Evolutionary conservation across 2,329 filamentous ascomycete genomes (phyloP).

Genomic region (Aspergillus costaricaensis): DNA sequence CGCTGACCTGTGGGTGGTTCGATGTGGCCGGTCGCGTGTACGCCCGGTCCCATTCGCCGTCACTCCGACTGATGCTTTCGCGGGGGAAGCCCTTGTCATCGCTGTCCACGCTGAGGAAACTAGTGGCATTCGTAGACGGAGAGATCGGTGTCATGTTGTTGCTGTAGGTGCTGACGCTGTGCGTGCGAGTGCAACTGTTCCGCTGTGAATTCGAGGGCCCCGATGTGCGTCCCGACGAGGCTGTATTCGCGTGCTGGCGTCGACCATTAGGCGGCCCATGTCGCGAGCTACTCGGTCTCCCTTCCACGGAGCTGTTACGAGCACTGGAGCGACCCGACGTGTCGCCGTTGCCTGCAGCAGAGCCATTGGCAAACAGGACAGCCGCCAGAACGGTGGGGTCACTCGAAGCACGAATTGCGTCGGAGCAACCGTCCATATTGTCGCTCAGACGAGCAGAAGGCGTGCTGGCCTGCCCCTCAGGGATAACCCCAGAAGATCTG

Average conservation of each 20-base stretch:
- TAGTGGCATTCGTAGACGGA: slow-evolving; percentile 48
- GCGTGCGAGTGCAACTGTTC: slow-evolving; percentile 43
- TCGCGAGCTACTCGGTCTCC: slow-evolving; percentile 32
- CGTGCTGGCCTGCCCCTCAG: slow-evolving; percentile 26
- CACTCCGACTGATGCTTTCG: slow-evolving; percentile 32
- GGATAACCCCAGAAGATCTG: slow-evolving; percentile 36
- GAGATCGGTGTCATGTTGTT: slow-evolving; percentile 46
- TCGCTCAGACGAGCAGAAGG: not conserved
- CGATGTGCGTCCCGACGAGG: slow-evolving; percentile 38
- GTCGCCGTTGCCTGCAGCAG: slow-evolving; percentile 16
- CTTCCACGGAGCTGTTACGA: slow-evolving; percentile 19
- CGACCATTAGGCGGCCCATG: slow-evolving; percentile 25
- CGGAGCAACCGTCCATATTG: slow-evolving; percentile 1
- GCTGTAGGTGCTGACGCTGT: slow-evolving; percentile 46
- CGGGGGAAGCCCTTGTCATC: slow-evolving; percentile 39
- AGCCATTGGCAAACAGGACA: slow-evolving; percentile 30
- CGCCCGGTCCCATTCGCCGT: slow-evolving; percentile 33
- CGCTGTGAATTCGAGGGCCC: slow-evolving; percentile 38
- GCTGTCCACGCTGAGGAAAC: slow-evolving; percentile 45
- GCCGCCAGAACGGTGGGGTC: slow-evolving; percentile 34
- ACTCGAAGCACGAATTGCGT: slow-evolving; percentile 20
- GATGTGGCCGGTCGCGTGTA: slow-evolving; percentile 36
- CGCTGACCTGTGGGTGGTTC: slow-evolving; percentile 25
- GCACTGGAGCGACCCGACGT: slow-evolving; percentile 15
- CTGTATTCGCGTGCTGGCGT: slow-evolving; percentile 36